Evolutionary conservation across 345 rosid species (phyloP), one percentile per base, ranked within the genome.

Genomic region (Boechera retrofracta): DNA sequence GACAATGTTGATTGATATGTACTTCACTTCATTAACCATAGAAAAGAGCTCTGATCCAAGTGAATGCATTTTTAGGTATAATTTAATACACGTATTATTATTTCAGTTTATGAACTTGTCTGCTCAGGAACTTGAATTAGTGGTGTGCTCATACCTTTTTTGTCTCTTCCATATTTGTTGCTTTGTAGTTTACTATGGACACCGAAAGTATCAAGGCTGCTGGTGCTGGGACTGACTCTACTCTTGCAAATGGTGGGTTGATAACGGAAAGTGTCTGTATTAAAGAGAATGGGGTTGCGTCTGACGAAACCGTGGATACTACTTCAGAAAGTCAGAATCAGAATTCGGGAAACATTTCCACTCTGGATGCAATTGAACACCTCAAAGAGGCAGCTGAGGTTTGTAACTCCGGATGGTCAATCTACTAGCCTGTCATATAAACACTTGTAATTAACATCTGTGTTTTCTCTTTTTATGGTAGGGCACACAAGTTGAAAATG

Each of bases 131-230:
- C 60, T 62, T 62, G 21, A 38, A 38, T 71, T 58, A 45, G n/a
- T 71, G 28, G 36, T 45, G 48, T 38, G 68, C 13, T 12, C 0
- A 41, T 66, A 7, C 31, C 31, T 56, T 57, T 42, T 52, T 4
- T 36, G 68, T 29, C 24, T 65, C 63, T 57, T 78, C 15, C 73
- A 31, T 53, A 10, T 48, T 54, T 64, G 39, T 74, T 62, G 35
- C 35, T 78, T 70, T 79, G 61, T 71, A 80, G 86, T 82, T 76
- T 41, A 63, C 33, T 67, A 94, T 94, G 97, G 95, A 92, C 44
- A 68, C 85, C 13, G 88, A 85, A 63, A 70, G 54, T 60, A 26
- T 69, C 28, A 44, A 72, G 45, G 82, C 80, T 21, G 47, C 80
- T 18, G 45, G 39, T 44, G 85, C 75, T 76, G 92, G 86, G 77